Conservation (phyloP, 2,329 filamentous ascomycete genomes). For the Diaporthe aspalathi region DNA sequence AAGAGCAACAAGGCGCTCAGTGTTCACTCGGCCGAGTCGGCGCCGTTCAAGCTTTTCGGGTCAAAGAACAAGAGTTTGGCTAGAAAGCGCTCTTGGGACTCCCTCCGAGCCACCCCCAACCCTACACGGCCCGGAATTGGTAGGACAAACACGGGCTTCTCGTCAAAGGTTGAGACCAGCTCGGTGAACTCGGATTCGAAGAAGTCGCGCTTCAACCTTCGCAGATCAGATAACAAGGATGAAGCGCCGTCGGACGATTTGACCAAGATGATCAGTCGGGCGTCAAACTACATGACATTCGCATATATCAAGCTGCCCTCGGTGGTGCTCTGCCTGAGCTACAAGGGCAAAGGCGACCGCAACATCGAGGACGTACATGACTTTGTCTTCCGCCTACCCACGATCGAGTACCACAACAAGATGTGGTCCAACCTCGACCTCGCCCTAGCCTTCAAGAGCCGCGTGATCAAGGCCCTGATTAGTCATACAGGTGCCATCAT, state of each 20-base stretch:
- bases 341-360: conserved; percentile 94
- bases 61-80: conserved; percentile 56
- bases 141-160: conserved; percentile 60
- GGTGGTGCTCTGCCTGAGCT: conserved; percentile 93
- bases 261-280: conserved; percentile 94
- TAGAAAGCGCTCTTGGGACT: conserved; percentile 69
- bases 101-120: conserved; percentile 57
- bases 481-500: conserved; percentile 96
- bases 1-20: conserved; percentile 60
- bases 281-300: conserved; percentile 97
- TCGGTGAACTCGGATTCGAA: conserved; percentile 55
- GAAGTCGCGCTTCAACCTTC: conserved; percentile 66
- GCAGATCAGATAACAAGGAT: conserved; percentile 59
- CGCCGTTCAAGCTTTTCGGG: conserved; percentile 62
- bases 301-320: conserved; percentile 95
- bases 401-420: conserved; percentile 97
- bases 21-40: conserved; percentile 60
- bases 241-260: conserved; percentile 85
- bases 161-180: conserved; percentile 51
- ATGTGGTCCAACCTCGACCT: conserved; percentile 98
- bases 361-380: conserved; percentile 98
- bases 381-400: conserved; percentile 95
- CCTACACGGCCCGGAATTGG: conserved; percentile 56
- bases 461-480: conserved; percentile 92
- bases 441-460: conserved; percentile 91